Evolutionary conservation across 1,139 yeast species (phyloP), one percentile per base, ranked within the genome.

Genomic region (Yamadazyma dendronema): DNA sequence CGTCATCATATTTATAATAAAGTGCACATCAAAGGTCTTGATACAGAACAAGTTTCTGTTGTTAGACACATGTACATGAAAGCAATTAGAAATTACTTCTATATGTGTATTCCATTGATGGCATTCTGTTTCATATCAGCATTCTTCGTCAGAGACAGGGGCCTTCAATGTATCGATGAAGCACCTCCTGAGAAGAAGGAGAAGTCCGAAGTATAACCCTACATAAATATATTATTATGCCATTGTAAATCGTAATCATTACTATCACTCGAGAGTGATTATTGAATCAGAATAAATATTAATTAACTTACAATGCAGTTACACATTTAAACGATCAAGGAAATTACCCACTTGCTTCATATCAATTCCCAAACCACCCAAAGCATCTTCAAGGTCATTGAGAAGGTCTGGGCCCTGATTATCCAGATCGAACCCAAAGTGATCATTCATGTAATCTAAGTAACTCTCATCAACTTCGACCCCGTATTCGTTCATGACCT

Each of bases 21-120:
- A 21, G 23, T 21, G 10, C 10, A 7, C 23, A 7, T 21, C n/a
- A 13, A 6, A n/a, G 6, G n/a, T n/a, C n/a, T n/a, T n/a, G n/a
- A n/a, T n/a, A n/a, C n/a, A n/a, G n/a, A n/a, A n/a, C 72, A 71
- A 44, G 50, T 54, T 24, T 15, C 15, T 1, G 45, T 48, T 9
- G 60, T 73, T 31, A 27, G n/a, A n/a, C n/a, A 47, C 11, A 59
- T 68, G 57, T 67, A 71, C 38, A 59, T 65, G 57, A 50, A 51
- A 15, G 57, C 76, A 1, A 49, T 74, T 14, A 58, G 57, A 27
- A 61, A 63, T 33, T 65, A 67, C 38, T 73, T 67, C 43, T 67
- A 67, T 38, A 54, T 72, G 48, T 52, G 61, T 27, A 56, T 73
- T 31, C 78, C 79, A 3, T 54, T 72, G 36, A 54, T 72, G 38